A percentile compares a stretch with the other conserved stretches of the same genome.
Conservation (phyloP, 106 monocot species). For the Platanthera guangdongensis region DNA sequence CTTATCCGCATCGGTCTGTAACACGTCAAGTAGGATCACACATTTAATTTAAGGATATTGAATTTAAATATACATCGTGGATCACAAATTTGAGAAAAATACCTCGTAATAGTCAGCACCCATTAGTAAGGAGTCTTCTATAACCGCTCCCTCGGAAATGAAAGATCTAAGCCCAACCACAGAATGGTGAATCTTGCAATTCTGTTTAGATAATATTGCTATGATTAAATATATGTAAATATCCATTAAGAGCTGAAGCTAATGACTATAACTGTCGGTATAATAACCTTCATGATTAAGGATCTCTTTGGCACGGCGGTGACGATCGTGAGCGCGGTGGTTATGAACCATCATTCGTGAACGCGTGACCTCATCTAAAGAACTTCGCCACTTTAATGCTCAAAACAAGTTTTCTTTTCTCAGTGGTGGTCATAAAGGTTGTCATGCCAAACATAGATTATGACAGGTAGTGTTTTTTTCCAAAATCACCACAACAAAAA, state of each 20-base stretch:
- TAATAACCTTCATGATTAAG: too few relatives aligned
- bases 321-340: too few relatives aligned
- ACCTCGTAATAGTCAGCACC: conserved; percentile 99
- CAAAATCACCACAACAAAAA: too few relatives aligned
- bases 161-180: conserved; percentile 90
- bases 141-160: conserved; percentile 86
- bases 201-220: conserved; percentile 21
- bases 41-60: neutral
- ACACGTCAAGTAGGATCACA: neutral
- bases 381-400: too few relatives aligned
- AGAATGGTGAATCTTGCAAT: conserved; percentile 90
- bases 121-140: conserved; percentile 89
- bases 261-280: neutral
- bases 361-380: too few relatives aligned
- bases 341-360: too few relatives aligned
- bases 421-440: too few relatives aligned
- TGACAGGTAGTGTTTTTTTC: too few relatives aligned
- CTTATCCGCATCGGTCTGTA: conserved; percentile 78
- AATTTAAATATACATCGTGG: neutral
- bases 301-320: too few relatives aligned
- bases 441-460: too few relatives aligned
- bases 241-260: neutral
- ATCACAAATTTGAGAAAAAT: conserved; percentile 4
- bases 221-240: neutral
- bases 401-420: too few relatives aligned